These are phyloP conservation scores for Penicillium paneum DNA, from an alignment of 2,329 filamentous ascomycete species.

Conservation along the genomic window DNA sequence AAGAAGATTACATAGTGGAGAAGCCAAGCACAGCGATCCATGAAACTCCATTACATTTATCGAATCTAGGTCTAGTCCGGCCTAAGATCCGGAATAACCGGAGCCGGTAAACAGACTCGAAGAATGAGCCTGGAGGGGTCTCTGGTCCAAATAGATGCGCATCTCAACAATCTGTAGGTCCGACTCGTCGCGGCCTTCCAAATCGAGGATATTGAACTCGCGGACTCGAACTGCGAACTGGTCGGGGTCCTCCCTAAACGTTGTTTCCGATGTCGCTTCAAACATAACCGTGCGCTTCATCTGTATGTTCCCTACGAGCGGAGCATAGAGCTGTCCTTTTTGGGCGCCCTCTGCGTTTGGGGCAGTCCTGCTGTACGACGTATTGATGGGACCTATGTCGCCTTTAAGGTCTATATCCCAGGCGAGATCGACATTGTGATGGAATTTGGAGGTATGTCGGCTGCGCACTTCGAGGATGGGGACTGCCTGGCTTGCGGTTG, in stretches of 20 bases:
- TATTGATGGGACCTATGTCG: not conserved
- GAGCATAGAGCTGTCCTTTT: slow-evolving; percentile 6
- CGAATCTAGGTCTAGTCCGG: not conserved
- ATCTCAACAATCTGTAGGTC: slow-evolving; percentile 19
- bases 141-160: slow-evolving; percentile 21
- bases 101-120: slow-evolving; percentile 1
- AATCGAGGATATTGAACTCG: slow-evolving; percentile 22
- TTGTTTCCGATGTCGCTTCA: slow-evolving; percentile 18
- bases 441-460: slow-evolving; percentile 14
- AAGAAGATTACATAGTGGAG: slow-evolving; percentile 5
- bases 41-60: not conserved
- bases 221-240: slow-evolving; percentile 16
- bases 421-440: slow-evolving; percentile 17
- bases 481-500: slow-evolving; percentile 3
- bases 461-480: slow-evolving; percentile 18
- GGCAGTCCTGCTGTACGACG: not conserved
- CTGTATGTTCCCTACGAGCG: not conserved
- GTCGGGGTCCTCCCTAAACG: slow-evolving; percentile 22
- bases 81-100: not conserved
- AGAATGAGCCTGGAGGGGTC: slow-evolving; percentile 18
- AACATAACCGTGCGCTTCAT: slow-evolving; percentile 23
- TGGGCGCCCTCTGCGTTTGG: not conserved
- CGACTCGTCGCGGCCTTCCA: slow-evolving; percentile 5
- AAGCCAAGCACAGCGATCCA: not conserved
- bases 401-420: slow-evolving; percentile 21